Evolutionary conservation across 169 alveolate genomes (phyloP), one percentile per base, ranked within the genome.

Genomic region (Plasmodium fragile): DNA sequence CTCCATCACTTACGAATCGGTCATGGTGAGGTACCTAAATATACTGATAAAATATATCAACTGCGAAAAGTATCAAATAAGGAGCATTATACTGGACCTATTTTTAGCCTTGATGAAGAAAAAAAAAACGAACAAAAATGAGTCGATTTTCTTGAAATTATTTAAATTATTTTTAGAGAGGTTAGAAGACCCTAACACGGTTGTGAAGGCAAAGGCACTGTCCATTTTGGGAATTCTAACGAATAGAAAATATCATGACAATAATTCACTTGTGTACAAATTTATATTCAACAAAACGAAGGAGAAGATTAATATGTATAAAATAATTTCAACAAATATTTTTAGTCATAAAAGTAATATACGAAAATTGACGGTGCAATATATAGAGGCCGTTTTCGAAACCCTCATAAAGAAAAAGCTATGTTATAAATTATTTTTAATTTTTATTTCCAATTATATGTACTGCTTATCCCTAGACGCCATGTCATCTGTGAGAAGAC

Each of bases 321-420:
- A 75, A 85, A 85, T 85, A 4, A 85, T 85, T 52, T 85, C 93
- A 25, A 59, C 55, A 32, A 85, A 85, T 34, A 75, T 85, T 11
- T 75, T 49, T 53, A 85, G 85, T 53, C 69, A 85, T 53, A 73
- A 83, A 52, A 85, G 84, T 85, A 85, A 85, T 43, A 85, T 85
- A 22, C 53, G 93, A 49, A 85, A 85, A 85, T 10, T 85, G 41
- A 85, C 79, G 41, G 79, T 85, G 79, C 85, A 73, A 75, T 85
- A 85, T 85, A 85, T 85, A 73, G 93, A 85, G 65, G 93, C 84
- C 8, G 75, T 85, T 52, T 85, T 85, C 53, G 93, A 85, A 85
- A 73, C 93, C 2, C 41, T 85, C 28, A 43, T 85, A 73, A 43
- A 72, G 59, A 73, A 52, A 85, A 85, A 85, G 49, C 65, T 85